These are phyloP conservation scores for Monosporascus sp. DNA, from an alignment of 2,329 filamentous ascomycete species.

Conservation along the genomic window DNA sequence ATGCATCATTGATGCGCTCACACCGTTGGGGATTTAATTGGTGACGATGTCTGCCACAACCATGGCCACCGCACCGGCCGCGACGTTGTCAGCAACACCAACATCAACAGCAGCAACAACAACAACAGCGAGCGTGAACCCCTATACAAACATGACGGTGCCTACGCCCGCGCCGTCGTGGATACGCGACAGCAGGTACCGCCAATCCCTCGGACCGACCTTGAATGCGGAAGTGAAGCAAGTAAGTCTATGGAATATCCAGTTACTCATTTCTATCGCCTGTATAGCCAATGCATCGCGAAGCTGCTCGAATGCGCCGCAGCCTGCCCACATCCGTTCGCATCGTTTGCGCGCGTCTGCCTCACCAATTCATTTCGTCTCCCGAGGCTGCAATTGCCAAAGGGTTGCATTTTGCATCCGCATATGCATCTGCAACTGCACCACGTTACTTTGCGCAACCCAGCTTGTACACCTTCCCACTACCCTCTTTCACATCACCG, in stretches of 20 bases:
- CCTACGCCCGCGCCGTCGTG: not conserved
- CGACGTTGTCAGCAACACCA: not conserved
- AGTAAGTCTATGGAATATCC: slow-evolving; percentile 38
- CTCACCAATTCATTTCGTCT: not conserved
- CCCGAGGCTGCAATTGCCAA: not conserved
- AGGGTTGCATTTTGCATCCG: not conserved
- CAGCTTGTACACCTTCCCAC: no score
- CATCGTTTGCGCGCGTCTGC: slow-evolving; percentile 5
- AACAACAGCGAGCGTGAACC: not conserved
- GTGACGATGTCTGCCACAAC: not conserved
- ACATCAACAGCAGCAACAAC: not conserved
- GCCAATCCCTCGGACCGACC: slow-evolving; percentile 61
- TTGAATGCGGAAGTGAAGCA: slow-evolving; percentile 64
- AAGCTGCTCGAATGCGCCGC: not conserved
- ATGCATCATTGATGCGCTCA: not conserved
- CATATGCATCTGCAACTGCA: not conserved
- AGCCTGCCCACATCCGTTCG: not conserved
- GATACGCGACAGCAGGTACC: slow-evolving; percentile 49
- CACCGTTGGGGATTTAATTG: not conserved
- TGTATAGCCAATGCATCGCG: slow-evolving; percentile 1
- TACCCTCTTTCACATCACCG: no score
- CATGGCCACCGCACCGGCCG: not conserved
- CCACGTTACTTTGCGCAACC: no score
- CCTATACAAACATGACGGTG: not conserved
- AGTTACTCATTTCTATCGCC: not conserved